phyloP scores from a whole-genome alignment of 768 basidiomycete genomes.

The Solioccasus polychromus region DNA sequence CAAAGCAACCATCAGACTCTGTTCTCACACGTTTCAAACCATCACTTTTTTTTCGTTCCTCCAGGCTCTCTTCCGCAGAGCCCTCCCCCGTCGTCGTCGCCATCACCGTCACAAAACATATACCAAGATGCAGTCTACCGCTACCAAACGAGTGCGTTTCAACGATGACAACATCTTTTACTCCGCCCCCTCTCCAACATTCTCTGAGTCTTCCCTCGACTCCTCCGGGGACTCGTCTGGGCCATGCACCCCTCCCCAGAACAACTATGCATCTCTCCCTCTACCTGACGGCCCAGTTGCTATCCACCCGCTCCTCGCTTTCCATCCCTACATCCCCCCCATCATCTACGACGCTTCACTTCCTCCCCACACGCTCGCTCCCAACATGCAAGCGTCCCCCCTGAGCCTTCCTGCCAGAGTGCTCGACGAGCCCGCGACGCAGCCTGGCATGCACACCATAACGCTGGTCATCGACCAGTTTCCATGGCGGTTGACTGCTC shows the following conservation, averaged over 20 bases:
- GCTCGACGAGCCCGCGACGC: constrained; percentile 31
- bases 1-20: constrained; percentile 8
- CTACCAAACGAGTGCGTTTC: constrained; percentile 31
- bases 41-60: constrained; percentile 7
- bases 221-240: constrained; percentile 30
- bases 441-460: constrained; percentile 28
- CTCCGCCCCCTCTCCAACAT: constrained; percentile 29
- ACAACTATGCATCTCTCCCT: constrained; percentile 12
- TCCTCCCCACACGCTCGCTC: constrained; percentile 17
- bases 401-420: constrained; percentile 18
- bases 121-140: constrained; percentile 17
- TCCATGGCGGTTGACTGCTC: constrained; percentile 35
- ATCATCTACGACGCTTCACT: constrained; percentile 20
- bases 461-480: constrained; percentile 30
- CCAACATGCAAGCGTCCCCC: constrained; percentile 28
- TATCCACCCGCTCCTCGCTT: constrained; percentile 31
- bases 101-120: too few species aligned
- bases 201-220: constrained; percentile 29
- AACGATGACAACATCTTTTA: constrained; percentile 32
- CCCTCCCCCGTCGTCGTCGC: constrained; percentile 10
- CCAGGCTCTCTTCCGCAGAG: constrained; percentile 14
- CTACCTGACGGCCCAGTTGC: constrained; percentile 28
- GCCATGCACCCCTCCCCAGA: constrained; percentile 30
- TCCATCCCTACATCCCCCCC: constrained; percentile 22
- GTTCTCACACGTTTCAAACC: constrained; percentile 19